phyloP scores from a whole-genome alignment of 1,284 basidiomycete species.

The Cryptococcus wingfieldii region DNA sequence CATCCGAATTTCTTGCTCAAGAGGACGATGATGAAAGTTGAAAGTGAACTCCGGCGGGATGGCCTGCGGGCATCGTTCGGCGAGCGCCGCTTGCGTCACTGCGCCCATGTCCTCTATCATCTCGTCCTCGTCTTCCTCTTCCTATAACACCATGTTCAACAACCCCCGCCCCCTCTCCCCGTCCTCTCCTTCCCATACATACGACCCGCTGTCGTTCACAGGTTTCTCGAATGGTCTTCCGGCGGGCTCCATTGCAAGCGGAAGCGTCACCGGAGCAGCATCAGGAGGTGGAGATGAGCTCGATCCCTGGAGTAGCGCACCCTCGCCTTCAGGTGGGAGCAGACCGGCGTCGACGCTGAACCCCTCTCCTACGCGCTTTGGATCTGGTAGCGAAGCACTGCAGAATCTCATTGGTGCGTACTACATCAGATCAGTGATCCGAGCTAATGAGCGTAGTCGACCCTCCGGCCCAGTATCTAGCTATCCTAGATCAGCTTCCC shows the following conservation, averaged over 20 bases:
- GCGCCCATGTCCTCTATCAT: neutral
- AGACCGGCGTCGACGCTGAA: conserved; percentile 14
- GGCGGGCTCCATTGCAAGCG: too few species aligned
- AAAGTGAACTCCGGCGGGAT: too few species aligned
- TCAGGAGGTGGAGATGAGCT: conserved; percentile 46
- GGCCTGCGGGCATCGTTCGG: too few species aligned
- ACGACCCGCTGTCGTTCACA: conserved; percentile 8
- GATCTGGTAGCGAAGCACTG: too few species aligned
- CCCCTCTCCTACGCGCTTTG: too few species aligned
- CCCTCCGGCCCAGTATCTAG: conserved; percentile 71
- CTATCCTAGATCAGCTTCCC: conserved; percentile 62
- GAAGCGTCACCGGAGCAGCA: too few species aligned
- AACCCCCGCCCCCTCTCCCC: conserved; percentile 28
- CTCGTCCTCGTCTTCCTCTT: neutral
- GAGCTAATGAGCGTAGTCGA: conserved; percentile 55
- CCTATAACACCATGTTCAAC: conserved; percentile 38
- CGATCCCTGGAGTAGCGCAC: conserved; percentile 77
- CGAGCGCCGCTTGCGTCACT: too few species aligned
- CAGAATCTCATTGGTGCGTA: too few species aligned
- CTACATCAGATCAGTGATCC: too few species aligned
- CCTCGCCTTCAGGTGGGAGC: conserved; percentile 57
- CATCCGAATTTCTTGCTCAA: too few species aligned
- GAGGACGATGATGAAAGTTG: neutral
- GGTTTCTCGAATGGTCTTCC: too few species aligned
- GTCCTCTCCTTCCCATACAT: conserved; percentile 22